Conservation (phyloP, 352 stramenopile genomes). For the Phytophthora citrophthora region DNA sequence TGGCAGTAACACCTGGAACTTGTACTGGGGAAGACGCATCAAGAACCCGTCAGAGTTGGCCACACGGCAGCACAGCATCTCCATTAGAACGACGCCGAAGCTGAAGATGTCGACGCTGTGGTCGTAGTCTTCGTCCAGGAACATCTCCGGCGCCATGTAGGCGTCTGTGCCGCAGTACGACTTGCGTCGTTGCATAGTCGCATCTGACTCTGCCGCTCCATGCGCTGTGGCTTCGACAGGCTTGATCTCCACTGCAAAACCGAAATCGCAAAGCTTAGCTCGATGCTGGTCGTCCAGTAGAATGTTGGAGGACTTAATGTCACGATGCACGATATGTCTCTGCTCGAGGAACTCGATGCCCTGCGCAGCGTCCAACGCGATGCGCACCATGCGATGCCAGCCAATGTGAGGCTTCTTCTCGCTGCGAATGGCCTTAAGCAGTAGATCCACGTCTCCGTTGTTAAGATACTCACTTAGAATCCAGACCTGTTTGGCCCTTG, state of each 20-base stretch:
- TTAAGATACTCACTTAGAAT: constrained; percentile 85
- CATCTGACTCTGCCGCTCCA: constrained; percentile 32
- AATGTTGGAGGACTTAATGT: constrained; percentile 92
- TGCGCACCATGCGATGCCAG: constrained; percentile 66
- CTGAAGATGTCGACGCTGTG: constrained; percentile 88
- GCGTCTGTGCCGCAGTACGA: constrained; percentile 89
- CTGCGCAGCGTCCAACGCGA: constrained; percentile 81
- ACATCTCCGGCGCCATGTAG: constrained; percentile 88
- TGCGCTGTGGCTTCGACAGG: constrained; percentile 31
- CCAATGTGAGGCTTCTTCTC: constrained; percentile 53
- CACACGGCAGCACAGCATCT: constrained; percentile 83
- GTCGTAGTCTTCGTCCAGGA: constrained; percentile 86
- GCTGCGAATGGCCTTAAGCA: constrained; percentile 67
- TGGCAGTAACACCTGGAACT: constrained; percentile 66
- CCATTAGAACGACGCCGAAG: constrained; percentile 89
- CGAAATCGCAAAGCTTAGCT: constrained; percentile 88
- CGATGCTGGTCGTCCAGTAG: constrained; percentile 74
- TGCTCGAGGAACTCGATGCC: constrained; percentile 97
- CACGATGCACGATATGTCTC: constrained; percentile 77
- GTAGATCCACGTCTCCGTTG: constrained; percentile 75
- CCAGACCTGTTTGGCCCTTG: constrained; percentile 77
- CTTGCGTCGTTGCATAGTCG: constrained; percentile 63
- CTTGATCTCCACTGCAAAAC: constrained; percentile 81
- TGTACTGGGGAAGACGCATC: constrained; percentile 82
- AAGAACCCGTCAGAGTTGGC: constrained; percentile 84